A percentile compares a stretch with the other conserved stretches of the same genome.
Evolutionary conservation across 2,329 filamentous ascomycete species (phyloP).

Genomic region (Talaromyces funiculosus): DNA sequence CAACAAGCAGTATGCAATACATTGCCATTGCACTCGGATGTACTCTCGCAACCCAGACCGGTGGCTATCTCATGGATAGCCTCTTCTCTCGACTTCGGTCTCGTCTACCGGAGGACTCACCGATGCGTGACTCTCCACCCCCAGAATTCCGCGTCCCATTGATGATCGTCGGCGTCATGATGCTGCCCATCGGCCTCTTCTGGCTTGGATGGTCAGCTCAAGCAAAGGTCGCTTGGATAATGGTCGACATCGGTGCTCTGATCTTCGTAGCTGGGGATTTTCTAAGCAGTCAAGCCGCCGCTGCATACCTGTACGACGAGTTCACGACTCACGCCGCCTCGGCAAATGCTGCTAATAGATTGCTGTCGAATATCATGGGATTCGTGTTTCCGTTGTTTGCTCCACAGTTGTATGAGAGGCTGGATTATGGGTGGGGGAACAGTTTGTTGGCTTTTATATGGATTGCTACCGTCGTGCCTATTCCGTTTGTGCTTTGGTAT

Average conservation of each 20-base stretch:
- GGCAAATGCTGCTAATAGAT: constrained; percentile 50
- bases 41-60: constrained; percentile 5
- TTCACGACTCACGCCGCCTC: constrained; percentile 45
- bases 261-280: constrained; percentile 48
- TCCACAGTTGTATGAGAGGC: no score
- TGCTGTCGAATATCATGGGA: constrained; percentile 52
- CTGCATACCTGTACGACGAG: constrained; percentile 57
- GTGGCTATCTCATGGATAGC: constrained; percentile 7
- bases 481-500: constrained; percentile 30
- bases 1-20: constrained; percentile 12
- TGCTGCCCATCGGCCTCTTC: constrained; percentile 52
- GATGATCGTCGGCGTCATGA: constrained; percentile 50
- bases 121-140: constrained; percentile 30
- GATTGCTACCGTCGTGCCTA: constrained; percentile 41
- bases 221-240: constrained; percentile 51
- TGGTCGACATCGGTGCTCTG: constrained; percentile 55
- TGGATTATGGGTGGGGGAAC: constrained; percentile 45
- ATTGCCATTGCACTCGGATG: constrained; percentile 11
- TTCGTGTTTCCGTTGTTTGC: constrained; percentile 45
- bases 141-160: constrained; percentile 50
- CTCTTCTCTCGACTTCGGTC: constrained; percentile 4
- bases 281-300: constrained; percentile 42
- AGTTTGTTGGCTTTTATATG: constrained; percentile 53
- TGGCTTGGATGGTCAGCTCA: constrained; percentile 57
- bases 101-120: constrained; percentile 2